Conservation (phyloP, 306 rosid species). For the Senna siamea region DNA sequence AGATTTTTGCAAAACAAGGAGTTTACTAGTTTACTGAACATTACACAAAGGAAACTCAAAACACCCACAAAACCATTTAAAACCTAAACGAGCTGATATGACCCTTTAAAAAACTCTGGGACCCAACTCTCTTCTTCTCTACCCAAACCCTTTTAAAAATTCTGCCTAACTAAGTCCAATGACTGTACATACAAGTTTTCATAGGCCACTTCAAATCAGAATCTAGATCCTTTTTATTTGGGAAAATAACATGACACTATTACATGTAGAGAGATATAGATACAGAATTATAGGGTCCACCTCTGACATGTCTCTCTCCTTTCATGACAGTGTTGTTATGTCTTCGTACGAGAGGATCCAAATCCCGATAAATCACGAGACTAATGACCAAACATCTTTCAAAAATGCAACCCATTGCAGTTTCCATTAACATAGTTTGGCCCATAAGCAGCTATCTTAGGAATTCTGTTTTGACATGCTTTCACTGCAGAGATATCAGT, state of each 20-base stretch:
- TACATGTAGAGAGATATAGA: too few species aligned
- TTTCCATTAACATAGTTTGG: conserved; percentile 51
- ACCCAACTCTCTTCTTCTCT: conserved; percentile 45
- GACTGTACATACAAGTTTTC: conserved; percentile 56
- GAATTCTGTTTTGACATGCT: conserved; percentile 49
- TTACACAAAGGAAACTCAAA: background rate
- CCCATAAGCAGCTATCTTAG: conserved; percentile 40
- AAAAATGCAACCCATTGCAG: conserved; percentile 64
- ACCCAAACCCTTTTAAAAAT: conserved; percentile 42
- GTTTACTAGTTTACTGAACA: conserved; percentile 29
- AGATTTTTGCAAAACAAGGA: conserved; percentile 10
- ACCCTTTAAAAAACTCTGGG: conserved; percentile 63
- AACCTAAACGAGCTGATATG: conserved; percentile 49
- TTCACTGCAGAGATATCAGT: conserved; percentile 42
- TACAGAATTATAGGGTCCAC: too few species aligned
- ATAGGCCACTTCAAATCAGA: too few species aligned
- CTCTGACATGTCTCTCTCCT: too few species aligned
- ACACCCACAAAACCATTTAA: conserved; percentile 18
- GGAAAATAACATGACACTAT: too few species aligned
- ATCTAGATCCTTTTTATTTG: too few species aligned
- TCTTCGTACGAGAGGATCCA: too few species aligned
- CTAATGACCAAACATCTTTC: conserved; percentile 26
- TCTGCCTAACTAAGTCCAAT: conserved; percentile 51
- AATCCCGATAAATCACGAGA: conserved; percentile 26
- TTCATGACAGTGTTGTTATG: too few species aligned